Conservation (phyloP, 352 stramenopile species). For the Thalassiosira pacifica region DNA sequence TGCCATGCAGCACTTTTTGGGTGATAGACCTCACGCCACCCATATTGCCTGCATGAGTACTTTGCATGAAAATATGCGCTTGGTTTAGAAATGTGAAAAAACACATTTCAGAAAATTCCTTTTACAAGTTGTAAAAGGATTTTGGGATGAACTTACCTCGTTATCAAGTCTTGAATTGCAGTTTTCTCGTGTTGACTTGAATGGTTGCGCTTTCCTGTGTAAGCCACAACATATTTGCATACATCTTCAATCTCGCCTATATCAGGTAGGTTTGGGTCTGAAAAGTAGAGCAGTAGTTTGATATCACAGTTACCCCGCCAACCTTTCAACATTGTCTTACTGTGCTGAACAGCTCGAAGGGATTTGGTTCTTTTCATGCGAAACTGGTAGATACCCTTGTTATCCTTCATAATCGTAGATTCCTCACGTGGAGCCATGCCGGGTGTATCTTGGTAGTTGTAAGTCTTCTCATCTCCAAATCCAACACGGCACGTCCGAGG, state of each 20-base stretch:
- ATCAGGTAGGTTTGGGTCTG: constrained; percentile 5
- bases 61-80: no score
- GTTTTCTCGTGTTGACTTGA: constrained; percentile 12
- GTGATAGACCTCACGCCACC: background rate
- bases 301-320: constrained; percentile 19
- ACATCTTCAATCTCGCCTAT: constrained; percentile 22
- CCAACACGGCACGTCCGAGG: background rate
- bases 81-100: background rate
- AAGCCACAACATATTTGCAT: background rate
- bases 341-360: background rate
- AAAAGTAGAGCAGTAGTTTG: constrained; percentile 3
- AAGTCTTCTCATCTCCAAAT: constrained; percentile 4
- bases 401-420: background rate
- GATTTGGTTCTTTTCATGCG: background rate
- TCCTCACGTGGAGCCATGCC: background rate
- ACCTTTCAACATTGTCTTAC: background rate
- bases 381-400: constrained; percentile 6
- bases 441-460: constrained; percentile 4
- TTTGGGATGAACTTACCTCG: background rate
- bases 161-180: constrained; percentile 1
- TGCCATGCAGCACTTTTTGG: background rate
- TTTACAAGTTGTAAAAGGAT: background rate
- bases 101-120: background rate
- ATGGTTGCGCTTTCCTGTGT: constrained; percentile 11
- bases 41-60: background rate